Percentiles rank a stretch among this genome's conserved stretches.
Conservation (phyloP, 805 yeast genomes). For the Schizosaccharomyces japonicus region DNA sequence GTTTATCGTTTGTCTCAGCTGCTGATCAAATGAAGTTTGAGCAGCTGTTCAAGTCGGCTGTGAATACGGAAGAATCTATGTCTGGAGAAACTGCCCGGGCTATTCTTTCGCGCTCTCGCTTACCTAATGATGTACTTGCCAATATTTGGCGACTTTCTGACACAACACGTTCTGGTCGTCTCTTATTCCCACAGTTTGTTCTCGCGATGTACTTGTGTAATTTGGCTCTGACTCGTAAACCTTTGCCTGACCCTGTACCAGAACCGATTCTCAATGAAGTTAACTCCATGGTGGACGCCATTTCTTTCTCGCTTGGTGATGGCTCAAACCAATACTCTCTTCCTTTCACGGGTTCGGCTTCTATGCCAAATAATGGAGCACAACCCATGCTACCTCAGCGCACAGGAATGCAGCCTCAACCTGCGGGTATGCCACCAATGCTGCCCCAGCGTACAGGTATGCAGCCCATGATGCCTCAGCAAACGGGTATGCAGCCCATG, state of each 20-base stretch:
- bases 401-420: background rate
- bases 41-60: constrained; percentile 57
- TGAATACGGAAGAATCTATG: constrained; percentile 35
- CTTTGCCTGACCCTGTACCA: constrained; percentile 52
- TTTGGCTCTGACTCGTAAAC: constrained; percentile 49
- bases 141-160: constrained; percentile 79
- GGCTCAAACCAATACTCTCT: constrained; percentile 9
- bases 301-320: constrained; percentile 55
- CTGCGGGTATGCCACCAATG: constrained; percentile 6
- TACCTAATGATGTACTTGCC: constrained; percentile 50
- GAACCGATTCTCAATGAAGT: constrained; percentile 60
- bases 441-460: constrained; percentile 1
- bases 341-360: no score
- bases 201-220: constrained; percentile 73
- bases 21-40: constrained; percentile 74
- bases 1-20: constrained; percentile 64
- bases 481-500: background rate
- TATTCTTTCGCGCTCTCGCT: constrained; percentile 55
- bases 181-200: constrained; percentile 84
- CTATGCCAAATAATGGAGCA: background rate
- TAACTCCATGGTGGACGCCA: constrained; percentile 68
- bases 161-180: constrained; percentile 59
- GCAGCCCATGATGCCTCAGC: background rate
- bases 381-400: constrained; percentile 8
- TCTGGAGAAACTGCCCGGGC: constrained; percentile 43